phyloP scores from a whole-genome alignment of 345 rosid genomes.

The Moricandia moricandioides region DNA sequence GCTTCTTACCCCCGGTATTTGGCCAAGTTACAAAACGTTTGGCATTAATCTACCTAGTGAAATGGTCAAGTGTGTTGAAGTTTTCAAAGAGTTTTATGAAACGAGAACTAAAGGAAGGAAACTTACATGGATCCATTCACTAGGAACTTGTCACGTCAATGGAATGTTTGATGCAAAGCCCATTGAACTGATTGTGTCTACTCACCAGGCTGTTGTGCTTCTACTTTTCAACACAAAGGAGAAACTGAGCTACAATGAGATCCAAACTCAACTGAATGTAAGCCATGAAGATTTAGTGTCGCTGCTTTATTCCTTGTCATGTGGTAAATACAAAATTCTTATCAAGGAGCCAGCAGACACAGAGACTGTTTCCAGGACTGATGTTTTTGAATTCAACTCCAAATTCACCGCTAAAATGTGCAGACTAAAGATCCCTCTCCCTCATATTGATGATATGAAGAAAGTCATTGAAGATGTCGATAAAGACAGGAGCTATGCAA shows the following conservation, averaged over 20 bases:
- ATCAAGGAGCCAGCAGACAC: constrained; percentile 55
- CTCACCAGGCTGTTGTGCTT: constrained; percentile 76
- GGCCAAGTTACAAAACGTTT: constrained; percentile 87
- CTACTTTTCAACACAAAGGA: no score
- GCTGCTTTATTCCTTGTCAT: constrained; percentile 82
- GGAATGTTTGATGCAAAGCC: constrained; percentile 60
- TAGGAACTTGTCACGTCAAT: constrained; percentile 58
- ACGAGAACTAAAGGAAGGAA: constrained; percentile 54
- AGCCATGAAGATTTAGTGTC: constrained; percentile 76
- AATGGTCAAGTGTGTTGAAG: constrained; percentile 76
- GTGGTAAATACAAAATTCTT: constrained; percentile 80
- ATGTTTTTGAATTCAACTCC: constrained; percentile 62
- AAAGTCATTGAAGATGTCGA: constrained; percentile 94
- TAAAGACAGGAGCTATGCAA: constrained; percentile 83
- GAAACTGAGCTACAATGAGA: no score
- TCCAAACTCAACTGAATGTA: constrained; percentile 42
- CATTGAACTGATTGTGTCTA: constrained; percentile 56
- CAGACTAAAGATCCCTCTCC: constrained; percentile 97
- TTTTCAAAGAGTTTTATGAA: constrained; percentile 55
- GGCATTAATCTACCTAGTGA: constrained; percentile 77
- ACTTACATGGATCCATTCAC: constrained; percentile 65
- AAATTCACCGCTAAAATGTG: constrained; percentile 87
- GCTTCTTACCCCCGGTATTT: constrained; percentile 82
- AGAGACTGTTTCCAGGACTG: constrained; percentile 52
- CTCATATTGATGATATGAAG: constrained; percentile 87